Conservation (phyloP, 1,139 yeast species). For the Sugiyamaella novakii region DNA sequence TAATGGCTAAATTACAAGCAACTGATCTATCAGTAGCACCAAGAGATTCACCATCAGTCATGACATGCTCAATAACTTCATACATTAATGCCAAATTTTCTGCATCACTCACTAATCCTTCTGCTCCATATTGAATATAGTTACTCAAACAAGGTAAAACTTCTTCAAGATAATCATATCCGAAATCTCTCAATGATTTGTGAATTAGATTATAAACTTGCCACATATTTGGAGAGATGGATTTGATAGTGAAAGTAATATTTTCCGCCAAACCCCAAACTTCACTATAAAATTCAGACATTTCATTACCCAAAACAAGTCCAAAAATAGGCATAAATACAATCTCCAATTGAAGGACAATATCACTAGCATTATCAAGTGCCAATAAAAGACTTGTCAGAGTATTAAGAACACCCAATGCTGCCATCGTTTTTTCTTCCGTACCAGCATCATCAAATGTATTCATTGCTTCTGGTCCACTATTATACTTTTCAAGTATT, state of each 20-base stretch:
- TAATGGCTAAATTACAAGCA: conserved; percentile 59
- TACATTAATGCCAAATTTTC: conserved; percentile 35
- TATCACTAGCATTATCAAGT: conserved; percentile 76
- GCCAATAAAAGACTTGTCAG: conserved; percentile 84
- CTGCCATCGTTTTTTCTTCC: conserved; percentile 85
- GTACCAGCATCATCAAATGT: conserved; percentile 46
- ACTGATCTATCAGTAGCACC: conserved; percentile 54
- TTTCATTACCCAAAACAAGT: conserved; percentile 60
- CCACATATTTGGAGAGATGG: conserved; percentile 80
- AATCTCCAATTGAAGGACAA: conserved; percentile 68
- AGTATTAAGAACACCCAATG: conserved; percentile 82
- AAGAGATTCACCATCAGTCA: conserved; percentile 45
- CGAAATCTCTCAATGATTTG: conserved; percentile 53
- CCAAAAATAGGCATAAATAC: conserved; percentile 74
- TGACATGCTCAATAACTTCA: conserved; percentile 43
- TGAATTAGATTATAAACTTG: conserved; percentile 60
- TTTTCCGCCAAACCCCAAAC: conserved; percentile 83
- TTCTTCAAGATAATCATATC: conserved; percentile 72
- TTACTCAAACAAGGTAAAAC: conserved; percentile 74
- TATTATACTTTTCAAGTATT: conserved; percentile 50
- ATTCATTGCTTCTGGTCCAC: conserved; percentile 39
- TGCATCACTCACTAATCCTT: conserved; percentile 46
- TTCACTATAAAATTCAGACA: conserved; percentile 83
- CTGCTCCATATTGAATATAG: conserved; percentile 71
- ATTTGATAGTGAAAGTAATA: conserved; percentile 72